Evolutionary conservation across 495 filamentous ascomycete species (phyloP), one percentile per base, ranked within the genome.

Genomic region (Xylaria acuta): DNA sequence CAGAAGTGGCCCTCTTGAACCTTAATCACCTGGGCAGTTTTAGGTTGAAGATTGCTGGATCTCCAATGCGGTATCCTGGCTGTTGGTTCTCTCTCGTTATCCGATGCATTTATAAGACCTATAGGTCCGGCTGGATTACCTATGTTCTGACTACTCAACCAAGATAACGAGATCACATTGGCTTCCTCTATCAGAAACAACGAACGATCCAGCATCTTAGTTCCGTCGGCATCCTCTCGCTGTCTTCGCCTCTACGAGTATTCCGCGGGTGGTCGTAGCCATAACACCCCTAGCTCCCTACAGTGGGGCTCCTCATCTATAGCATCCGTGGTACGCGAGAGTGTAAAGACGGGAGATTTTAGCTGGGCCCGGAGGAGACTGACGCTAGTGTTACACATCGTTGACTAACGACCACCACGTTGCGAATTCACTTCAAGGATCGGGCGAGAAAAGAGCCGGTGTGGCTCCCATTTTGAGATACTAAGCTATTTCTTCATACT

Each of bases 381-480:
- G 32, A 32, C 45, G 14, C 45, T 53, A 36, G 45, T 45, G 38
- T 66, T 66, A 49, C 62, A 45, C 20, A 45, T 64, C 40, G 22
- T 45, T n/a, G 0, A 45, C 62, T 47, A 47, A 49, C 25, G 18
- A 32, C 41, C n/a, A 64, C n/a, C n/a, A 63, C 11, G 30, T 27
- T 54, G 22, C 25, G 25, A 2, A 34, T n/a, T 59, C 56, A 36
- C 58, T 60, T 36, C 20, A 60, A 22, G 32, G 11, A 38, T 38
- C 34, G n/a, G 6, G 12, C 7, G 34, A 60, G 58, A 36, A 60
- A 60, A 2, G 58, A 60, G 58, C 14, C 58, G 18, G 8, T 22
- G 7, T 11, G 4, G 18, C 20, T 30, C 7, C 20, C 7, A 20
- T 22, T 60, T 27, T 11, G 18, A 58, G 32, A 38, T 6, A 2